Conservation (phyloP, 345 rosid genomes). For the Linum lewisii region DNA sequence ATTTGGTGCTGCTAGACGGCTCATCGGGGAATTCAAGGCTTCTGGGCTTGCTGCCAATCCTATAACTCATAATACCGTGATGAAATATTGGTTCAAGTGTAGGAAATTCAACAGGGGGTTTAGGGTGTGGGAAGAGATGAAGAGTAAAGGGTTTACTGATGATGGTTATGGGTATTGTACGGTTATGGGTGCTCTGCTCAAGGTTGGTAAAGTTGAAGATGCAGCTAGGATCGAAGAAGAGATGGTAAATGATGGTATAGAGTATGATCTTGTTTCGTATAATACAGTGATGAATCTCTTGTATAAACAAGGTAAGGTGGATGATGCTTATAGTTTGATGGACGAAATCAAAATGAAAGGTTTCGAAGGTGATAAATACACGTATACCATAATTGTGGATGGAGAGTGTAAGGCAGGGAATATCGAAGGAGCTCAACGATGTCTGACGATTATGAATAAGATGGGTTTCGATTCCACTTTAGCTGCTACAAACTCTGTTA, state of each 20-base stretch:
- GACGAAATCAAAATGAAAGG: slow-evolving; percentile 50
- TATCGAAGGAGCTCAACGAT: slow-evolving; percentile 38
- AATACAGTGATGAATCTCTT: slow-evolving; percentile 60
- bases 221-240: slow-evolving; percentile 36
- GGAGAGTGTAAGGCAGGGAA: slow-evolving; percentile 60
- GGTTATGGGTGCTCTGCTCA: slow-evolving; percentile 54
- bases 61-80: slow-evolving; percentile 57
- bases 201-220: slow-evolving; percentile 40
- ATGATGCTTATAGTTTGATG: slow-evolving; percentile 42
- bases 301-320: slow-evolving; percentile 48
- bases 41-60: slow-evolving; percentile 52
- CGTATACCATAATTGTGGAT: slow-evolving; percentile 66
- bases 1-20: slow-evolving; percentile 40
- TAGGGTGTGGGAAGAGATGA: slow-evolving; percentile 46
- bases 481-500: slow-evolving; percentile 53
- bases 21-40: slow-evolving; percentile 42
- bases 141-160: slow-evolving; percentile 49
- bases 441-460: slow-evolving; percentile 39
- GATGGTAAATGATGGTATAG: slow-evolving; percentile 36
- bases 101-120: slow-evolving; percentile 51
- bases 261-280: slow-evolving; percentile 61
- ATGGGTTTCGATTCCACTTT: slow-evolving; percentile 36
- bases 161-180: slow-evolving; percentile 74
- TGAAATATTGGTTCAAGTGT: slow-evolving; percentile 52
- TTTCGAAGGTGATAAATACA: slow-evolving; percentile 56